Base-by-base conservation (phyloP, 2,329 filamentous ascomycete genomes). In the Tolypocladium inflatum region DNA sequence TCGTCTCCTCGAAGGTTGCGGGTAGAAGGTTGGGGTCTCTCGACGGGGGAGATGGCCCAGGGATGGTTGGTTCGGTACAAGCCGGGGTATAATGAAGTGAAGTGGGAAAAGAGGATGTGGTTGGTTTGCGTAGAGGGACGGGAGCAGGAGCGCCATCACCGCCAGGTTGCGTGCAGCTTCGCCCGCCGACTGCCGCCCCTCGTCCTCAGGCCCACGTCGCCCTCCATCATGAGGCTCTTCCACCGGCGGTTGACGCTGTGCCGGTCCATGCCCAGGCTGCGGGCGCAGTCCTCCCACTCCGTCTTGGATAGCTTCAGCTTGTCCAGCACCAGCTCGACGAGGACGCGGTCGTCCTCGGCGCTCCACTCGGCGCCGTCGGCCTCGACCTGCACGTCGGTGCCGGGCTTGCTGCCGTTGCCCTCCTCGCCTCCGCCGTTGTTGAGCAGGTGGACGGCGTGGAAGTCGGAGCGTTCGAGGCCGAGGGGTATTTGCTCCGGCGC, bases 201-300 rank as follows among this genome's bases (percentile, higher is more conserved):
- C 53, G 67, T 64, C 72, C 84, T 84, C 65, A 87, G 71, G 10
- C 83, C 83, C 26, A 87, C 75, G 35, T 86, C 82, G 56, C 83
- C 84, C 59, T 75, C 76, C 50, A 76, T 70, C 70, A 87, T 78
- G 41, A 88, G 72, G 58, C 79, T 85, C 74, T 81, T 84, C 85
- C 85, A 88, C 64, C 85, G 74, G 55, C 79, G 74, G 48, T 79
- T 80, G 52, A 86, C 74, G 59, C 77, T 81, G 59, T 77, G 74
- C 55, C 81, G 75, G 70, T 86, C 83, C 64, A 80, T 83, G 61
- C 85, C 84, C 9, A 88, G 74, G 63, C 77, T 84, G 59, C 83
- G 77, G 50, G 84, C 85, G 68, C 84, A 87, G 67, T 88, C 84
- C 59, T 86, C 82, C 85, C 84, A 87, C 59, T 88, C 84, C 55